phyloP scores from a whole-genome alignment of 345 rosid species.

The Balakata baccata region DNA sequence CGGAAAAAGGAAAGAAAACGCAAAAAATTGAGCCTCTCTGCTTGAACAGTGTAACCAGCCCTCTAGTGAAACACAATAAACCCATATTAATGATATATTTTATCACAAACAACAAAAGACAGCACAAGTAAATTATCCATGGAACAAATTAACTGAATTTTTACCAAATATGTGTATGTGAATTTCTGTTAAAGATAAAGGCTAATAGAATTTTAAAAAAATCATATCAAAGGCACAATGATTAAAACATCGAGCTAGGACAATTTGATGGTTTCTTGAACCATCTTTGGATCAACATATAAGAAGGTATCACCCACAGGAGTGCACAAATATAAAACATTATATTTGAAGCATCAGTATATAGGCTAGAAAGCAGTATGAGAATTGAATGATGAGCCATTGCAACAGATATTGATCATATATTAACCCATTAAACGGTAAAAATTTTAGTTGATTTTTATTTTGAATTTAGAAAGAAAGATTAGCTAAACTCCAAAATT shows the following conservation, averaged over 20 bases:
- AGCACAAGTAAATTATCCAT: background rate
- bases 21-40: slow-evolving; percentile 93
- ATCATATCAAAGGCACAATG: background rate
- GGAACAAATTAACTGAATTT: background rate
- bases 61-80: slow-evolving; percentile 37
- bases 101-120: slow-evolving; percentile 9
- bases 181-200: background rate
- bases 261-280: background rate
- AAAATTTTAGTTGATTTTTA: background rate
- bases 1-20: slow-evolving; percentile 92
- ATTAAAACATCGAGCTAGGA: background rate
- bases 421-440: background rate
- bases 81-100: slow-evolving; percentile 3
- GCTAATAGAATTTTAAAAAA: background rate
- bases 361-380: background rate
- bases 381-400: background rate
- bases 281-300: background rate
- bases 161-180: background rate
- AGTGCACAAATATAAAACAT: background rate
- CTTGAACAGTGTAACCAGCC: slow-evolving; percentile 94
- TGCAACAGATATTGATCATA: background rate
- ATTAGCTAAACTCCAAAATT: background rate
- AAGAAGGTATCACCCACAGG: background rate
- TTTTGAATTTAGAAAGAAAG: background rate
- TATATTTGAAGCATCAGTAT: background rate